A percentile compares a stretch with the other conserved stretches of the same genome.
These are phyloP conservation scores for Cenchrus fungigraminus DNA, from an alignment of 176 grass and related monocot genomes.

Conservation along the genomic window DNA sequence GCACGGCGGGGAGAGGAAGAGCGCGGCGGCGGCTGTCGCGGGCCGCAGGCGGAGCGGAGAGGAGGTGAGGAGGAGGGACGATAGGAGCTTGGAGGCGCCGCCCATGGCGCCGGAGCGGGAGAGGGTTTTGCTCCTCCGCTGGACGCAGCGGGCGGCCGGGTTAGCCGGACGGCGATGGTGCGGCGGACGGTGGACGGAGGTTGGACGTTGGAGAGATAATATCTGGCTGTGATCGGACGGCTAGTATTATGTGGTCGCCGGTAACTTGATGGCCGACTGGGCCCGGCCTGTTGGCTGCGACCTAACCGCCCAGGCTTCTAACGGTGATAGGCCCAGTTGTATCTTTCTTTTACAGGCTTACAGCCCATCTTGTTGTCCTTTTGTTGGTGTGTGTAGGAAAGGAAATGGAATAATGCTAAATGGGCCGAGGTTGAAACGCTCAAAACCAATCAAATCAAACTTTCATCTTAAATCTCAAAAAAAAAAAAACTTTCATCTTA, in stretches of 20 bases:
- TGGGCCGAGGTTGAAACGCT: too few relatives aligned
- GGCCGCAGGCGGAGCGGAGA: conserved; percentile 55
- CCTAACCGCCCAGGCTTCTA: background rate
- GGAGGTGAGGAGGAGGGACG: conserved; percentile 62
- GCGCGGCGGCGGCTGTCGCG: conserved; percentile 34
- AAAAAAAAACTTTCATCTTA: too few relatives aligned
- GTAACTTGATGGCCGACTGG: background rate
- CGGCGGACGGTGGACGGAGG: conserved; percentile 18
- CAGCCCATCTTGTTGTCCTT: background rate
- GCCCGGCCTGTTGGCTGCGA: background rate
- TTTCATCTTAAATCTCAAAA: too few relatives aligned
- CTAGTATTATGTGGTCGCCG: background rate
- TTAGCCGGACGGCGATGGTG: conserved; percentile 16
- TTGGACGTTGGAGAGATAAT: conserved; percentile 30
- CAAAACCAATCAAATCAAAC: too few relatives aligned
- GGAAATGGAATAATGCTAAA: too few relatives aligned
- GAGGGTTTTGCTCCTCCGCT: conserved; percentile 35
- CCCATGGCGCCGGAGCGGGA: conserved; percentile 56
- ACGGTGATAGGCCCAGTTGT: background rate
- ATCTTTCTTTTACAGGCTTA: background rate
- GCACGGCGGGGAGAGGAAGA: conserved; percentile 47
- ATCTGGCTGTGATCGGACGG: conserved; percentile 48
- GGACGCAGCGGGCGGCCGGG: conserved; percentile 21
- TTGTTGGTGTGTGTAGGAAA: too few relatives aligned
- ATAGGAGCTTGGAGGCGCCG: conserved; percentile 69